phyloP scores from a whole-genome alignment of 495 filamentous ascomycete genomes.

The Penicillium subrubescens region DNA sequence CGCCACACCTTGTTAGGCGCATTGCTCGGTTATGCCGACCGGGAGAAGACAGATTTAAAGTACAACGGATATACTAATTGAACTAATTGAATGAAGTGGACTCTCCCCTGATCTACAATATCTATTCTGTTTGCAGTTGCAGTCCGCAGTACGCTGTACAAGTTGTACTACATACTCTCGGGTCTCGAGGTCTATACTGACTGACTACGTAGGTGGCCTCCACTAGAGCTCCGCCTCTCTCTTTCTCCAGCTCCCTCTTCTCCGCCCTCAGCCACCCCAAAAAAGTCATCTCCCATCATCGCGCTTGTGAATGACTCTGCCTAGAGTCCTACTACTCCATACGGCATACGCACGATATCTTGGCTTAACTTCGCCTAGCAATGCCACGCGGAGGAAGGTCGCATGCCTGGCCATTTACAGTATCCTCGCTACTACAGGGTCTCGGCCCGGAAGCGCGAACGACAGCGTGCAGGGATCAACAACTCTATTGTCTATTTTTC shows the following conservation, averaged over 20 bases:
- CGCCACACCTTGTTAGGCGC: conserved; percentile 1
- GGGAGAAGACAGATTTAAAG: too few relatives aligned
- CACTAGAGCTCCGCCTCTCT: conserved; percentile 7
- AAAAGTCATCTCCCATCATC: background rate
- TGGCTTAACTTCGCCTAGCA: conserved; percentile 8
- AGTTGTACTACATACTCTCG: background rate
- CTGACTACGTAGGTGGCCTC: background rate
- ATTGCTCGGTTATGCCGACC: background rate
- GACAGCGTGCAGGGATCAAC: background rate
- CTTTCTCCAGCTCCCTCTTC: background rate
- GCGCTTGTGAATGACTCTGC: conserved; percentile 13
- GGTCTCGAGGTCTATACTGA: background rate
- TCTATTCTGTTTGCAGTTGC: background rate
- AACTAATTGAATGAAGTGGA: background rate
- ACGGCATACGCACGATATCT: background rate
- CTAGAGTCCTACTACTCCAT: background rate
- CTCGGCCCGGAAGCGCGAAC: background rate
- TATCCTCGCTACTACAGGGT: background rate
- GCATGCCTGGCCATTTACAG: background rate
- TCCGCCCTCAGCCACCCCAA: conserved; percentile 12
- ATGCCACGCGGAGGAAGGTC: background rate
- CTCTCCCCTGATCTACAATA: background rate
- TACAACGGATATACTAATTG: background rate
- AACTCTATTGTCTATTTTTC: background rate
- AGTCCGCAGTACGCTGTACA: background rate